These are phyloP conservation scores for Phaeosphaeriaceae sp. DNA, from an alignment of 2,329 filamentous ascomycete species.

Conservation along the genomic window DNA sequence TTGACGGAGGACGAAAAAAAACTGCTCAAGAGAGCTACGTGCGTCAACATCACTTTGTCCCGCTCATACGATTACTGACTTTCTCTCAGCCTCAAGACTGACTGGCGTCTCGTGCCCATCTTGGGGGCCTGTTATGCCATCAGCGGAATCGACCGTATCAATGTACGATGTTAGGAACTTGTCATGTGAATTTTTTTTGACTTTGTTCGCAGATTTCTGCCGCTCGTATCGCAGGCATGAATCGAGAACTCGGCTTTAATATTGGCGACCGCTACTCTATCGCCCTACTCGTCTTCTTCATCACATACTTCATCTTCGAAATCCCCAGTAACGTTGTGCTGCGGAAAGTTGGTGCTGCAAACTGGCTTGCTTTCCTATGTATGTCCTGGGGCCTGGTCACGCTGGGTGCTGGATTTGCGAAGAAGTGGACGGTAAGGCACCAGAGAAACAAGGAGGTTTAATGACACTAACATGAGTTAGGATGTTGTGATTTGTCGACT, in stretches of 20 bases:
- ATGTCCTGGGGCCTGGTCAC: slow-evolving; percentile 29
- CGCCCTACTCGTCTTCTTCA: slow-evolving; percentile 60
- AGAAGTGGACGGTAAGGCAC: slow-evolving; percentile 19
- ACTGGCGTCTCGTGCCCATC: slow-evolving; percentile 35
- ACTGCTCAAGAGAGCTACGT: slow-evolving; percentile 20
- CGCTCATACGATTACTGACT: background rate
- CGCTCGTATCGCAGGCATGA: slow-evolving; percentile 54
- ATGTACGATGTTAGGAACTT: slow-evolving; percentile 8
- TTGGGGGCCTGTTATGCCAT: slow-evolving; percentile 33
- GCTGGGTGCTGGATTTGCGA: slow-evolving; percentile 23
- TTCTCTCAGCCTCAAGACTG: slow-evolving; percentile 35
- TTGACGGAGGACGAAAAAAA: slow-evolving; percentile 19
- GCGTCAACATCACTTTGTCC: background rate
- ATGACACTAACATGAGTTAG: background rate
- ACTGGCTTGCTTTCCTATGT: slow-evolving; percentile 28
- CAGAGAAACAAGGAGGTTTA: background rate
- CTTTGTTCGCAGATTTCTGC: slow-evolving; percentile 16
- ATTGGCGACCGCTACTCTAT: slow-evolving; percentile 55
- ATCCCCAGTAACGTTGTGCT: slow-evolving; percentile 60
- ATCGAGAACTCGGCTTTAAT: slow-evolving; percentile 50
- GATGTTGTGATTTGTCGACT: slow-evolving; percentile 27
- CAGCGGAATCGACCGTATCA: slow-evolving; percentile 28
- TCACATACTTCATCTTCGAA: slow-evolving; percentile 60
- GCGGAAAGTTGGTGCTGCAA: slow-evolving; percentile 39
- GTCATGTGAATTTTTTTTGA: background rate